phyloP scores from a whole-genome alignment of 225 moss, liverwort and hornwort species.

The Rhytidiadelphus loreus region DNA sequence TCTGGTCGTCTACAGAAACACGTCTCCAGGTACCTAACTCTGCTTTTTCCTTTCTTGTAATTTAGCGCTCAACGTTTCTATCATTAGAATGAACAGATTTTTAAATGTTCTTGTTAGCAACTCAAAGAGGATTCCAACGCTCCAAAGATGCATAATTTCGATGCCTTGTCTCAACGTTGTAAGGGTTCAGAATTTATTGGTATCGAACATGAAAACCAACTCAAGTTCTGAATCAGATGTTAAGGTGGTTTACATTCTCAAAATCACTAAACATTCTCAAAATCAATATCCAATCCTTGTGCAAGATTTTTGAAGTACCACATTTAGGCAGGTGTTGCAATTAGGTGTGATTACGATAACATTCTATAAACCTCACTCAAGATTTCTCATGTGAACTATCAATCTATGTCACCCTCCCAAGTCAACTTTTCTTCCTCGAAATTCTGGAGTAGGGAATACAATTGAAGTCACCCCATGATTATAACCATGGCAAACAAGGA shows the following conservation, averaged over 20 bases:
- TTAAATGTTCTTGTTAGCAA: not conserved
- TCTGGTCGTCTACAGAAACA: conserved; percentile 60
- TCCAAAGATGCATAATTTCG: not conserved
- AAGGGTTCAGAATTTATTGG: not conserved
- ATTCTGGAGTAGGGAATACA: not conserved
- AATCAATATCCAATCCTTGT: not conserved
- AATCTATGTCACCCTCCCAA: not conserved
- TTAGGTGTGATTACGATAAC: not conserved
- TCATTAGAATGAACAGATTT: not conserved
- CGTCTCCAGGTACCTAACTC: conserved; percentile 39
- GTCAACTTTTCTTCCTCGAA: not conserved
- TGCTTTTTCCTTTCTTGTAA: not conserved
- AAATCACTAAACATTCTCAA: not conserved
- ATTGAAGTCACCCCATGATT: not conserved
- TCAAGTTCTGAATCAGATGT: not conserved
- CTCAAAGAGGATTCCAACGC: not conserved
- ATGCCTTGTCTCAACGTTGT: not conserved
- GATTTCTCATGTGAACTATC: not conserved
- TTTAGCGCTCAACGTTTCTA: not conserved
- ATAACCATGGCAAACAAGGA: not conserved
- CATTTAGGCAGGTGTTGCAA: not conserved
- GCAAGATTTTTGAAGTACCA: not conserved
- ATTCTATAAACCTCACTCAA: too few species aligned
- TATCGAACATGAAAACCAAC: not conserved
- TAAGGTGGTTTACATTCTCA: not conserved